Evolutionary conservation across 345 rosid species (phyloP).

Genomic region (Laguncularia racemosa): DNA sequence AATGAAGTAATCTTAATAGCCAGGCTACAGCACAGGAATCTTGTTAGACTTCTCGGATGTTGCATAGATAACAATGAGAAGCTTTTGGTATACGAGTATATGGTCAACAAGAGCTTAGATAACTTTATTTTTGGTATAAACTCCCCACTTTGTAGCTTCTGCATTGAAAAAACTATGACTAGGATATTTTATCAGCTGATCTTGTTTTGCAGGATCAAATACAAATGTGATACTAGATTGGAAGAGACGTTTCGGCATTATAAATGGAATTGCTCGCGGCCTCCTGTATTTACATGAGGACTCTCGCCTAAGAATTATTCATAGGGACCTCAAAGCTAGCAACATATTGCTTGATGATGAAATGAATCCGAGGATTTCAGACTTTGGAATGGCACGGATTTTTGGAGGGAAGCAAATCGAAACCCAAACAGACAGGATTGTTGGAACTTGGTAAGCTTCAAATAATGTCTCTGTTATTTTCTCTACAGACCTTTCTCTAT

Average conservation of each 20-base stretch:
- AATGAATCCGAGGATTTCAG: constrained; percentile 27
- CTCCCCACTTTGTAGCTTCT: neutral
- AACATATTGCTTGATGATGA: constrained; percentile 15
- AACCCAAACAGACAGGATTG: constrained; percentile 23
- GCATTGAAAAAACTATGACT: too few species aligned
- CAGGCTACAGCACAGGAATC: constrained; percentile 19
- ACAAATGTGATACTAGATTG: constrained; percentile 13
- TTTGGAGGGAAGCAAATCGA: constrained; percentile 24
- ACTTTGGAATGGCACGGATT: constrained; percentile 28
- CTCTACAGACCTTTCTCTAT: too few species aligned
- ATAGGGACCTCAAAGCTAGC: constrained; percentile 22
- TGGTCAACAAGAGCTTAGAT: constrained; percentile 21
- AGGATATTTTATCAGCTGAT: neutral
- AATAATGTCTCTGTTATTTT: too few species aligned
- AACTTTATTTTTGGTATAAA: constrained; percentile 5
- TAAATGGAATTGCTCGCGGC: constrained; percentile 30
- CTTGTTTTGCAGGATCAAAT: constrained; percentile 1
- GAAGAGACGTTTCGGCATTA: constrained; percentile 22
- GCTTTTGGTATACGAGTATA: constrained; percentile 13
- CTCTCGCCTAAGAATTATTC: constrained; percentile 30
- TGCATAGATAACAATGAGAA: constrained; percentile 14
- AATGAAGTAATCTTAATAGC: constrained; percentile 18
- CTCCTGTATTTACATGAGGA: constrained; percentile 35
- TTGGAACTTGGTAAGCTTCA: constrained; percentile 14
- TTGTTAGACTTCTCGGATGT: constrained; percentile 17